Percentiles rank a stretch among this genome's conserved stretches.
Conservation (phyloP, 192 early-diverging fungal genomes). For the Coemansia furcata region DNA sequence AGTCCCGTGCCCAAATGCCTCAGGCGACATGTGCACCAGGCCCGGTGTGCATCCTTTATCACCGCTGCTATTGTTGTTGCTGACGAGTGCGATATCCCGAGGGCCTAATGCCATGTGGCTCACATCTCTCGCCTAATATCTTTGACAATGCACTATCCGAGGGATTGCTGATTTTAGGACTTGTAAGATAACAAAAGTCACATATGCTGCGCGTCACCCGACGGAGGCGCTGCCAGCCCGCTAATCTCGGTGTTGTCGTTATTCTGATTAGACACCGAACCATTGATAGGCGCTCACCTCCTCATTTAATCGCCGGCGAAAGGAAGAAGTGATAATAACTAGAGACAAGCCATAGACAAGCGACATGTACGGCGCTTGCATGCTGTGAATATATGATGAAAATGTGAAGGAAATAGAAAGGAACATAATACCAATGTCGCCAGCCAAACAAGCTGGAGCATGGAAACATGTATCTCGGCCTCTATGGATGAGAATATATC, state of each 20-base stretch:
- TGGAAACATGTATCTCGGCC: neutral
- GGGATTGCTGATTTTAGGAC: neutral
- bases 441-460: neutral
- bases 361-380: neutral
- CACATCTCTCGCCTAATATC: neutral
- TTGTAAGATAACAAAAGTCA: neutral
- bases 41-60: neutral
- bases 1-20: neutral
- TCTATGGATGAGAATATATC: neutral
- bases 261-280: neutral
- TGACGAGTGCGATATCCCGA: neutral
- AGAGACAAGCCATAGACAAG: neutral
- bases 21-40: constrained; percentile 1
- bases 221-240: neutral
- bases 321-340: neutral
- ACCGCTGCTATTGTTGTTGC: neutral
- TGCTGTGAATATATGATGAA: neutral
- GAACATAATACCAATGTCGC: neutral
- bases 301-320: neutral
- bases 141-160: neutral
- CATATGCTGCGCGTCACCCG: neutral
- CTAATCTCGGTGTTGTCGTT: neutral
- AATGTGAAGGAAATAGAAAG: neutral
- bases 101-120: neutral
- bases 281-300: neutral